Conservation (phyloP, 371 early-diverging fungal genomes). For the Mucor sp. region DNA sequence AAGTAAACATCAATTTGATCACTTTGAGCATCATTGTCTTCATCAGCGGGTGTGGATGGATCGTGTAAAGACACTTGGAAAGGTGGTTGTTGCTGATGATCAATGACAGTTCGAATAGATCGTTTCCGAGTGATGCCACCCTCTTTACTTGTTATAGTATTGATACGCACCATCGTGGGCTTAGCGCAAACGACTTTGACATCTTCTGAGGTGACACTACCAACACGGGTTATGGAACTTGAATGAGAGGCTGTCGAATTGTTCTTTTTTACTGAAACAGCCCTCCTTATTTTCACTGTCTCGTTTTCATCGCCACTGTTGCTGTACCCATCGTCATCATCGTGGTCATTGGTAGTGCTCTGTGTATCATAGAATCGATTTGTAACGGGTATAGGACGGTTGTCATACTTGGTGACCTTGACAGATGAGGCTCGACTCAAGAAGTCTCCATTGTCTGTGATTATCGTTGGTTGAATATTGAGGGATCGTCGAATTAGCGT, state of each 20-base stretch:
- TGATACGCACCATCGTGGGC: constrained; percentile 33
- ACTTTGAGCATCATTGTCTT: background rate
- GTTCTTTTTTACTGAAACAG: constrained; percentile 32
- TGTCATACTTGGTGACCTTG: constrained; percentile 38
- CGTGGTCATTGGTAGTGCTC: background rate
- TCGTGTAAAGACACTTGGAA: background rate
- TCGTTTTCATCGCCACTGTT: constrained; percentile 8
- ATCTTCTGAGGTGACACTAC: constrained; percentile 1
- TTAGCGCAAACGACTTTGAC: constrained; percentile 21
- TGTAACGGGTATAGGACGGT: constrained; percentile 3
- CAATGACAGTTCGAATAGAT: constrained; percentile 25
- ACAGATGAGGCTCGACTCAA: constrained; percentile 37
- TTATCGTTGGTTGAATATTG: constrained; percentile 18
- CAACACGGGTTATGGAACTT: constrained; percentile 8
- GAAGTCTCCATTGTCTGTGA: background rate
- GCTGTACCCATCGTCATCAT: background rate
- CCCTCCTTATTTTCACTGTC: constrained; percentile 17
- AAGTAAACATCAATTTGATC: constrained; percentile 17
- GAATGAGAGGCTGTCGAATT: constrained; percentile 15
- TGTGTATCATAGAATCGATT: background rate
- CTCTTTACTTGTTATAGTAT: constrained; percentile 18
- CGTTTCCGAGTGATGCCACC: constrained; percentile 24
- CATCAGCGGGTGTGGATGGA: background rate
- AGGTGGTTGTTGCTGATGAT: background rate
- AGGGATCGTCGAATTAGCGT: constrained; percentile 33